Percentiles rank a stretch among this genome's conserved stretches.
phyloP scores from a whole-genome alignment of 2,329 filamentous ascomycete species.

The Fusarium humuli region DNA sequence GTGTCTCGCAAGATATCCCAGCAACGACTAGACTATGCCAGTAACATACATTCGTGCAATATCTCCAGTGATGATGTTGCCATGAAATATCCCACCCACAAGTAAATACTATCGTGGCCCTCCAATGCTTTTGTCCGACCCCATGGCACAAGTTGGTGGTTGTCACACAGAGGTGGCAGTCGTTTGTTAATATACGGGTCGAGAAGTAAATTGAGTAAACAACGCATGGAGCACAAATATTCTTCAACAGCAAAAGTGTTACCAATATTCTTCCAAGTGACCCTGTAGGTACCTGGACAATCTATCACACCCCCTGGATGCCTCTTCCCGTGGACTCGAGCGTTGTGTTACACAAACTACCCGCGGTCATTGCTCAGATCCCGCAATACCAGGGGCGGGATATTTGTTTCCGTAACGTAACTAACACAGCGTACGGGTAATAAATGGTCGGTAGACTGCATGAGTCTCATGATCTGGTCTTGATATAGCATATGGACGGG shows the following conservation, averaged over 20 bases:
- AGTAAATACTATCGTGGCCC: background rate
- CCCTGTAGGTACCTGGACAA: background rate
- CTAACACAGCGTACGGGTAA: background rate
- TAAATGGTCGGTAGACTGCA: conserved; percentile 20
- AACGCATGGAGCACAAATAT: background rate
- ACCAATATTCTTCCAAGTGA: background rate
- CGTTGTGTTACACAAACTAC: conserved; percentile 25
- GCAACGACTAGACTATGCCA: background rate
- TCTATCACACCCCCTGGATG: conserved; percentile 15
- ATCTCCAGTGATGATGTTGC: background rate
- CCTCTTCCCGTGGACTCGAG: conserved; percentile 26
- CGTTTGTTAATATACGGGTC: background rate
- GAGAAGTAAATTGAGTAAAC: background rate
- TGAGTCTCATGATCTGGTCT: background rate
- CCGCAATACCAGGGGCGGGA: conserved; percentile 10
- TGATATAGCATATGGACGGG: conserved; percentile 6
- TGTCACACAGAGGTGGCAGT: background rate
- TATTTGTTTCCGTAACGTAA: background rate
- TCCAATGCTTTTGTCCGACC: background rate
- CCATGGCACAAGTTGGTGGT: background rate
- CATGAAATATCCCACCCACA: background rate
- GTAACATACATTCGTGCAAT: background rate
- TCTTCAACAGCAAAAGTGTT: background rate
- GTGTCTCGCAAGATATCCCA: background rate
- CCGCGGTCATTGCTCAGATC: conserved; percentile 11